These are phyloP conservation scores for Nemophila menziesii DNA, from an alignment of 257 asterid species.

Conservation along the genomic window DNA sequence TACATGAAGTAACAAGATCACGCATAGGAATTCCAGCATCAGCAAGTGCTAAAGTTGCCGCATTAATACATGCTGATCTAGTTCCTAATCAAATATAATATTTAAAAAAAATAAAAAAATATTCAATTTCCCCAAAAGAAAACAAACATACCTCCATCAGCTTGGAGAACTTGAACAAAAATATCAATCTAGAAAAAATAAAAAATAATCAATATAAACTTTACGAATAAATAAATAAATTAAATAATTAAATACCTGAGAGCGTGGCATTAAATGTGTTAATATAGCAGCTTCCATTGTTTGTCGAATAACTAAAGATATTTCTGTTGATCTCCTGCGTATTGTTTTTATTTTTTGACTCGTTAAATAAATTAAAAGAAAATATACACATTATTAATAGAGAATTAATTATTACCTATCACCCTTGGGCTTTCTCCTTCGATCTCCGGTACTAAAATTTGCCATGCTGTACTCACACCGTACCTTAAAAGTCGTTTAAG, in stretches of 20 bases:
- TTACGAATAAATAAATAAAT: background rate
- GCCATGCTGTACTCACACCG: conserved; percentile 99
- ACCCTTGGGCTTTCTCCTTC: conserved; percentile 85
- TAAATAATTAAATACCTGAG: conserved; percentile 46
- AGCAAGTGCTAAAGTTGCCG: conserved; percentile 94
- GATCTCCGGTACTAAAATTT: conserved; percentile 94
- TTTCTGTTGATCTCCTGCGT: conserved; percentile 88
- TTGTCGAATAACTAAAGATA: conserved; percentile 91
- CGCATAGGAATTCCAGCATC: conserved; percentile 98
- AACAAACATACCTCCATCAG: conserved; percentile 72
- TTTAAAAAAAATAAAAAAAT: background rate
- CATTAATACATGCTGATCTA: conserved; percentile 98
- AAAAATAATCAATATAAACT: conserved; percentile 2
- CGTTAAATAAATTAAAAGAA: background rate
- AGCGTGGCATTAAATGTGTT: conserved; percentile 83
- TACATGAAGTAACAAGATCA: conserved; percentile 87
- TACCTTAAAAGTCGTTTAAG: conserved; percentile 27
- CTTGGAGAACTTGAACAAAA: conserved; percentile 96
- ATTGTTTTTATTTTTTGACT: background rate
- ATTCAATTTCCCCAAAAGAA: background rate
- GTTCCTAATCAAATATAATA: conserved; percentile 67
- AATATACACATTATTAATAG: background rate
- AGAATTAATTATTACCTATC: conserved; percentile 44
- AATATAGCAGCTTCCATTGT: conserved; percentile 95
- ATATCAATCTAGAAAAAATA: conserved; percentile 67